phyloP scores from a whole-genome alignment of 2,329 filamentous ascomycete species.

The Epichloe glyceriae region DNA sequence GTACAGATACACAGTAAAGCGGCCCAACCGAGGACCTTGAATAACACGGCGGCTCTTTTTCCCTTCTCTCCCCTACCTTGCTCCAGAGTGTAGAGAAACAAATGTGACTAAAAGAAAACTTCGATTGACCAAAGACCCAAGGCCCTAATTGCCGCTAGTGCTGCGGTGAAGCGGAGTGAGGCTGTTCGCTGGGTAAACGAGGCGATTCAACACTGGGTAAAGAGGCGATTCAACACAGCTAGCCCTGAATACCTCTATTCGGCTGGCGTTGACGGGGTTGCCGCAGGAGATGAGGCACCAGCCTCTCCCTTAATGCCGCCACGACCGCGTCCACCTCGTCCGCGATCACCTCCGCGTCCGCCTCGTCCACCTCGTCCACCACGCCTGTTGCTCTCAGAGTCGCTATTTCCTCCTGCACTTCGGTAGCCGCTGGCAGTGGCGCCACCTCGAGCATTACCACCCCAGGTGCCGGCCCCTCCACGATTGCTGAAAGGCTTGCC shows the following conservation, averaged over 20 bases:
- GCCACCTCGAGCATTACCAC: slow-evolving; percentile 51
- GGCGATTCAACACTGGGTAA: background rate
- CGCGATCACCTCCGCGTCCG: slow-evolving; percentile 45
- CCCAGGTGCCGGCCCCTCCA: slow-evolving; percentile 55
- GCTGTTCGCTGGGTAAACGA: background rate
- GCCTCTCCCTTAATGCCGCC: slow-evolving; percentile 48
- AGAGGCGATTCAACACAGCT: background rate
- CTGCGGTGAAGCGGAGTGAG: background rate
- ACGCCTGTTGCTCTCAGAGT: slow-evolving; percentile 45
- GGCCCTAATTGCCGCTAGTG: background rate
- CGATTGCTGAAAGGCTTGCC: slow-evolving; percentile 42
- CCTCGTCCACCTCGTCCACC: slow-evolving; percentile 43
- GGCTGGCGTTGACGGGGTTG: slow-evolving; percentile 35
- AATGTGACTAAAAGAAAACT: slow-evolving; percentile 6
- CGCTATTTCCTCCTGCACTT: slow-evolving; percentile 67
- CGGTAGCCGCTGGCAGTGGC: slow-evolving; percentile 60
- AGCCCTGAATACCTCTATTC: slow-evolving; percentile 1
- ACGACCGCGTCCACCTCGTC: slow-evolving; percentile 41
- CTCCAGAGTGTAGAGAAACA: slow-evolving; percentile 9
- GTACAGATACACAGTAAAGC: slow-evolving; percentile 19
- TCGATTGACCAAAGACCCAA: background rate
- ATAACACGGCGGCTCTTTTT: slow-evolving; percentile 7
- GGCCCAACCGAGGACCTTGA: slow-evolving; percentile 4
- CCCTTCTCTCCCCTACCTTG: slow-evolving; percentile 7
- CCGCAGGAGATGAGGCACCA: slow-evolving; percentile 39